phyloP scores from a whole-genome alignment of 2,329 filamentous ascomycete genomes.

The Colletotrichum sp. region DNA sequence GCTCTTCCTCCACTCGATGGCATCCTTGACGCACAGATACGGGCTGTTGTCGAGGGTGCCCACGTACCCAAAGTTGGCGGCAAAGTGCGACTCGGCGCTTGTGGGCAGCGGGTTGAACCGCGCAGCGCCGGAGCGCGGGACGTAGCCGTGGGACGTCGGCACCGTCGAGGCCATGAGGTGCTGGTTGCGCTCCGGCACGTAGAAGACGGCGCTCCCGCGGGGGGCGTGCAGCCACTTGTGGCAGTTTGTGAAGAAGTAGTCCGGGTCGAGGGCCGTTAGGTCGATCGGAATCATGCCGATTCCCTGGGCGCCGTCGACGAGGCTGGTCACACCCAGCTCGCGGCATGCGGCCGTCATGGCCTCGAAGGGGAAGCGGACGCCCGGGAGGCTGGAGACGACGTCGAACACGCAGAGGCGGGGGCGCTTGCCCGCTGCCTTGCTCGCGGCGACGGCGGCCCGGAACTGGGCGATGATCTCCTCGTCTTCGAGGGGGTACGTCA shows the following conservation, averaged over 20 bases:
- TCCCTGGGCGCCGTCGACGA: conserved; percentile 86
- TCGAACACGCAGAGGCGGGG: conserved; percentile 79
- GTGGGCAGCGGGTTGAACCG: conserved; percentile 47
- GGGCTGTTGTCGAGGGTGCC: conserved; percentile 77
- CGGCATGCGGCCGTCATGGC: conserved; percentile 67
- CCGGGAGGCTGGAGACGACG: conserved; percentile 79
- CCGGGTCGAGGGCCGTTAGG: conserved; percentile 69
- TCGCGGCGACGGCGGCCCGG: conserved; percentile 57
- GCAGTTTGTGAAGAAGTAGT: conserved; percentile 87
- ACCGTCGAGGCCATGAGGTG: conserved; percentile 74
- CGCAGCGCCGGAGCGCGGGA: conserved; percentile 41
- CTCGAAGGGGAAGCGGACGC: conserved; percentile 81
- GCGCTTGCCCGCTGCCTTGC: conserved; percentile 61
- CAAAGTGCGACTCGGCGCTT: conserved; percentile 61
- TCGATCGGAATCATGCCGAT: conserved; percentile 80
- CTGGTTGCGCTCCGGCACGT: conserved; percentile 81
- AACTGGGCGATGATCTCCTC: conserved; percentile 69
- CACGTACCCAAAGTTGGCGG: conserved; percentile 76
- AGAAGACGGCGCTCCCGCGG: conserved; percentile 79
- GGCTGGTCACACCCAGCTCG: conserved; percentile 70
- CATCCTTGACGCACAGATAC: conserved; percentile 74
- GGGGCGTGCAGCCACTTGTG: conserved; percentile 92
- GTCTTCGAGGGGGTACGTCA: conserved; percentile 75
- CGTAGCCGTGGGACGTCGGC: conserved; percentile 82
- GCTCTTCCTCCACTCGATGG: conserved; percentile 72